These are phyloP conservation scores for Gaeumannomyces sp. DNA, from an alignment of 2,329 filamentous ascomycete species.

Conservation along the genomic window DNA sequence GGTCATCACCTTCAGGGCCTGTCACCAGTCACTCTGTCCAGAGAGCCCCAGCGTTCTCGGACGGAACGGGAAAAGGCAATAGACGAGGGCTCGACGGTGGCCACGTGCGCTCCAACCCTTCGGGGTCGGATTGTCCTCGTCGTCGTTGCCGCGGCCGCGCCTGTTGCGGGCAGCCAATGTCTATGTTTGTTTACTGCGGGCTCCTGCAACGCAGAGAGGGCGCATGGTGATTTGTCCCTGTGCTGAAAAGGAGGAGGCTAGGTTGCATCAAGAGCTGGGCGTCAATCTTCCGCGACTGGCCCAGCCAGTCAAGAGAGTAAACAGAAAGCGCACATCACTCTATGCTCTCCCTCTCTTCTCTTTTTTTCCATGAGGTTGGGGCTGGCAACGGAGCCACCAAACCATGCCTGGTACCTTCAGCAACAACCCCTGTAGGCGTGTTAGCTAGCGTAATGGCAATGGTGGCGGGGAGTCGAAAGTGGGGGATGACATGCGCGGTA, in stretches of 20 bases:
- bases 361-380: not conserved
- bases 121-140: not conserved
- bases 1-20: conserved; percentile 1
- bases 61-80: not conserved
- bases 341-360: not conserved
- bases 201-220: not conserved
- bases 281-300: conserved; percentile 6
- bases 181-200: not conserved
- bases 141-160: not conserved
- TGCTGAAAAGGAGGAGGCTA: conserved; percentile 12
- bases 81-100: not conserved
- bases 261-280: conserved; percentile 3
- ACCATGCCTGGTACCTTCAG: conserved; percentile 1
- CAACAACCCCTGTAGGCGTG: not conserved
- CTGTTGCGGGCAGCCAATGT: not conserved
- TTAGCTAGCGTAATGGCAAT: not conserved
- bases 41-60: not conserved
- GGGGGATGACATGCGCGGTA: conserved; percentile 12
- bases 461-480: conserved; percentile 2
- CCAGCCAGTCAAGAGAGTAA: conserved; percentile 10
- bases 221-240: conserved; percentile 1
- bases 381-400: conserved; percentile 7
- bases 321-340: conserved; percentile 11
- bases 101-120: not conserved
- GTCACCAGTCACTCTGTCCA: not conserved